These are phyloP conservation scores for Starmerella sp. DNA, from an alignment of 805 yeast species.

Conservation along the genomic window DNA sequence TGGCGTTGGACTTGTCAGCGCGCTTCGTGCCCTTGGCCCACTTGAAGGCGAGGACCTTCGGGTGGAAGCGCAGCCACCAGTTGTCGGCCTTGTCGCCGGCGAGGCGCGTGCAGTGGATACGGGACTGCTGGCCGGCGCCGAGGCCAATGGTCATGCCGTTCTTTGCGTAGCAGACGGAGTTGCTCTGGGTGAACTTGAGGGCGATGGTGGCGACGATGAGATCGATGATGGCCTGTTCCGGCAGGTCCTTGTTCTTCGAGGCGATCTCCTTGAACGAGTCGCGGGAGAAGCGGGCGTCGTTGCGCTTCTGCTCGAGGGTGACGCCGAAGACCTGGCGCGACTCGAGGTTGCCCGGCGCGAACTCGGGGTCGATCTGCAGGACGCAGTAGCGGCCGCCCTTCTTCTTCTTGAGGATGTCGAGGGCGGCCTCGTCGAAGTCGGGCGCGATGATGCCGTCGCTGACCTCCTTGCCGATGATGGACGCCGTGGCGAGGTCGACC, in stretches of 20 bases:
- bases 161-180: slow-evolving; percentile 96
- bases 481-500: slow-evolving; percentile 93
- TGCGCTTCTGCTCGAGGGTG: slow-evolving; percentile 90
- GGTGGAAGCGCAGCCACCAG: slow-evolving; percentile 99
- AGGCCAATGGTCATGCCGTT: slow-evolving; percentile 98
- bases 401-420: slow-evolving; percentile 77
- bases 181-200: slow-evolving; percentile 93
- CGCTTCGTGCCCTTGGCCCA: slow-evolving; percentile 98
- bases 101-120: slow-evolving; percentile 97
- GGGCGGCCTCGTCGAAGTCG: slow-evolving; percentile 85
- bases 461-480: slow-evolving; percentile 93
- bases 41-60: slow-evolving; percentile 78
- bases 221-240: slow-evolving; percentile 88
- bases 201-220: slow-evolving; percentile 96
- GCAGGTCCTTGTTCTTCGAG: slow-evolving; percentile 70
- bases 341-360: slow-evolving; percentile 67
- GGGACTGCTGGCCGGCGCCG: slow-evolving; percentile 99
- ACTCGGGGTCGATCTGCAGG: slow-evolving; percentile 91
- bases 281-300: slow-evolving; percentile 89
- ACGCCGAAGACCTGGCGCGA: slow-evolving; percentile 94
- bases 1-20: slow-evolving; percentile 97
- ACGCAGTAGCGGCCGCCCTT: slow-evolving; percentile 97
- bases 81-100: slow-evolving; percentile 99
- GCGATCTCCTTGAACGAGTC: slow-evolving; percentile 86
- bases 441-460: slow-evolving; percentile 99